Conservation (phyloP, 768 basidiomycete species). For the Albatrellus ellisii region DNA sequence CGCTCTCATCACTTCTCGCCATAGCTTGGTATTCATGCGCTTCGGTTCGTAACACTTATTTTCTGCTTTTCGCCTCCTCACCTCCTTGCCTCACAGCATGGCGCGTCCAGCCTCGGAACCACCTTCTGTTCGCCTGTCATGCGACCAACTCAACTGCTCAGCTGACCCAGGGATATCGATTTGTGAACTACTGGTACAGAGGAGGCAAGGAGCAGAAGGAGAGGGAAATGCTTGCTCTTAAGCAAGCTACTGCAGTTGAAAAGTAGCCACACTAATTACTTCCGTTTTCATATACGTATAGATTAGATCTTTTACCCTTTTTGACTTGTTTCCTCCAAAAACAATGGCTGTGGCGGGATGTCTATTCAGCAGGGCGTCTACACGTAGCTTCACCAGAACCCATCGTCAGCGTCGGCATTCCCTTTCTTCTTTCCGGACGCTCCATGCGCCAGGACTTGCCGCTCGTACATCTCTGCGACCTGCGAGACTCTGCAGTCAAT, state of each 20-base stretch:
- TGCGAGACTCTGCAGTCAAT: constrained; percentile 19
- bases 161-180: constrained; percentile 69
- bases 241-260: constrained; percentile 32
- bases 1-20: not conserved
- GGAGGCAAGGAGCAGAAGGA: constrained; percentile 72
- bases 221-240: constrained; percentile 7
- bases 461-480: constrained; percentile 92
- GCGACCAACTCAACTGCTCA: constrained; percentile 85
- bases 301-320: constrained; percentile 9
- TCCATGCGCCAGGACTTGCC: constrained; percentile 72
- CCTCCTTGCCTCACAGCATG: constrained; percentile 44
- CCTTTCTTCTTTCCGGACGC: constrained; percentile 53
- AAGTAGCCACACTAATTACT: constrained; percentile 7
- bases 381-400: constrained; percentile 62
- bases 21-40: constrained; percentile 80
- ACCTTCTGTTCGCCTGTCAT: constrained; percentile 91
- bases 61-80: not conserved
- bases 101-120: constrained; percentile 92
- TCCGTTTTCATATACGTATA: not conserved
- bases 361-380: too few relatives aligned
- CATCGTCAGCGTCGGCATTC: constrained; percentile 56
- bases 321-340: constrained; percentile 1
- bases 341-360: too few relatives aligned
- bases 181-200: constrained; percentile 81
- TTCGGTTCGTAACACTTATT: constrained; percentile 42